Evolutionary conservation across 306 rosid genomes (phyloP), one percentile per base, ranked within the genome.

Genomic region (Oemleria cerasiformis): DNA sequence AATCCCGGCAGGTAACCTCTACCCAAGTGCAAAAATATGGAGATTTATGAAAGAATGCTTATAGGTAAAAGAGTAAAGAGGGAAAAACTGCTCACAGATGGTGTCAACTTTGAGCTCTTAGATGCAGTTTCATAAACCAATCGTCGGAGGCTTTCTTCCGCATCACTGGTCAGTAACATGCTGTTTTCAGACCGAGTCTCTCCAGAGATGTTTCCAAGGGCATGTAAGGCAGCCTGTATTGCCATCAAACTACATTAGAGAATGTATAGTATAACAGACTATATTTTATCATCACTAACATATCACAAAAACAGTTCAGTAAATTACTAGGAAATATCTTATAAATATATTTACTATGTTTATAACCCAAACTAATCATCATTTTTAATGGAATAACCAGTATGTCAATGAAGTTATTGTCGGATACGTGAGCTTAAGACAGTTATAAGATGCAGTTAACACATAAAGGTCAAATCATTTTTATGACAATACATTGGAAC

Each of bases 191-290:
- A 56, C 54, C 95, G 86, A 65, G 84, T 66, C 85, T 91, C 97
- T 57, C 98, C 98, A 0, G 83, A 78, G 58, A 94, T 91, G 75
- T 89, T 91, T 56, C 84, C 96, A 54, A 94, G 90, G 70, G 95
- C 91, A 82, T 94, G 97, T 84, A 89, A 38, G 77, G 97, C 97
- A 70, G 97, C 94, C 98, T 91, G 76, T 67, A 63, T 70, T 78
- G 25, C 68, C 73, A 76, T 57, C 54, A 58, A 68, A 71, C 45
- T 68, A 62, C 54, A 71, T 43, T 41, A 19, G 10, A 75, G 34
- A 59, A 41, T 6, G 68, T 49, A 23, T 16, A 42, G 20, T 16
- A 41, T 2, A 16, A 16, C 19, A 41, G 12, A 51, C 41, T 40
- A 15, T 48, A 36, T 59, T 1, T 65, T 16, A 70, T 57, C 41